Evolutionary conservation across 1,284 basidiomycete species (phyloP).

Genomic region (Melampsora larici-populina): DNA sequence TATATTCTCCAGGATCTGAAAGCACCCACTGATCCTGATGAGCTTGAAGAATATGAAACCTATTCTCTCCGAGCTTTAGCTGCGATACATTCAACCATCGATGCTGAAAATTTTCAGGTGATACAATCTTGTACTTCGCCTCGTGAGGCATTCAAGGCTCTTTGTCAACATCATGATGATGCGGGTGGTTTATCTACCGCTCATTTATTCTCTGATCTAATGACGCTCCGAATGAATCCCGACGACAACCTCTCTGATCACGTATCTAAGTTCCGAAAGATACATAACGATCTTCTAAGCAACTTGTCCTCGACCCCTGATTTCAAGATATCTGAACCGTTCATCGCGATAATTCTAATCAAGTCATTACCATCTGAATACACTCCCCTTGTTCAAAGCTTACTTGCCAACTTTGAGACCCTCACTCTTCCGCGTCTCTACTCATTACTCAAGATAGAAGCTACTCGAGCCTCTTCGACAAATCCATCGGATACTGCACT

Average conservation of each 20-base stretch:
- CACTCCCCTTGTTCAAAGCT: background rate
- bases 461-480: background rate
- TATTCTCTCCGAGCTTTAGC: background rate
- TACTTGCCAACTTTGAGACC: background rate
- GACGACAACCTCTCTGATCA: no score
- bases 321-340: background rate
- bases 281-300: background rate
- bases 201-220: no score
- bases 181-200: background rate
- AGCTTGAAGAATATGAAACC: background rate
- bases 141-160: background rate
- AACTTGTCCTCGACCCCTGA: background rate
- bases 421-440: background rate
- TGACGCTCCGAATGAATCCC: no score
- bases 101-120: background rate
- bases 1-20: background rate
- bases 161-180: background rate
- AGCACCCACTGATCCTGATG: background rate
- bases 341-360: background rate
- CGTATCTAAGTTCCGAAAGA: background rate
- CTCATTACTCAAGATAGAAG: background rate
- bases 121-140: background rate
- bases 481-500: background rate
- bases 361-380: background rate
- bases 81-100: background rate